These are phyloP conservation scores for Escovopsis weberi DNA, from an alignment of 2,329 filamentous ascomycete genomes.

Conservation along the genomic window DNA sequence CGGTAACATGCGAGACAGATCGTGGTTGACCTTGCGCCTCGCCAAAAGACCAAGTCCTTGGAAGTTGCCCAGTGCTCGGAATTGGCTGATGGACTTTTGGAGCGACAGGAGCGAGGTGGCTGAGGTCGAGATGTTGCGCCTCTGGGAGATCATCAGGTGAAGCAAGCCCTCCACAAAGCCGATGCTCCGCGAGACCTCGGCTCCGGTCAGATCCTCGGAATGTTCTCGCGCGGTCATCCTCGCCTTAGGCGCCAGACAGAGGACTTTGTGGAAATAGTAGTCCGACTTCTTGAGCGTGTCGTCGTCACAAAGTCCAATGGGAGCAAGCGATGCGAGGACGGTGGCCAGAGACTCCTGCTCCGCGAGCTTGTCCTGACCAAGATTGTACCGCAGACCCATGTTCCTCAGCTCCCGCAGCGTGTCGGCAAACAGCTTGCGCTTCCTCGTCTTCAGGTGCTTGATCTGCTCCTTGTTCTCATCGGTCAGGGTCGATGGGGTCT, in stretches of 20 bases:
- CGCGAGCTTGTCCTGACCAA: slow-evolving; percentile 57
- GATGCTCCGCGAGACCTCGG: slow-evolving; percentile 64
- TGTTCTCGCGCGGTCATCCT: slow-evolving; percentile 57
- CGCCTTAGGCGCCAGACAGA: slow-evolving; percentile 57
- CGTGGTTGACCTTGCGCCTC: slow-evolving; percentile 7
- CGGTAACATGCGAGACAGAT: slow-evolving; percentile 16
- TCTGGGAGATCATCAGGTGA: slow-evolving; percentile 47
- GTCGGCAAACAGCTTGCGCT: slow-evolving; percentile 81
- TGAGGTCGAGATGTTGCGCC: slow-evolving; percentile 30
- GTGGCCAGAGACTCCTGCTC: slow-evolving; percentile 57
- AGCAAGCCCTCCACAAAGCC: slow-evolving; percentile 82
- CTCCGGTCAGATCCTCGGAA: slow-evolving; percentile 69
- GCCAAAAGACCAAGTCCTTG: slow-evolving; percentile 11
- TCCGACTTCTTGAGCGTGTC: slow-evolving; percentile 31
- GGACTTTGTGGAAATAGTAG: slow-evolving; percentile 62
- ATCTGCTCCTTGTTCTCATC: slow-evolving; percentile 76
- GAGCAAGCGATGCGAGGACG: slow-evolving; percentile 47
- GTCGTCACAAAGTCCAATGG: slow-evolving; percentile 20
- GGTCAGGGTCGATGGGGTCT: slow-evolving; percentile 66
- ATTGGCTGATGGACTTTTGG: slow-evolving; percentile 20
- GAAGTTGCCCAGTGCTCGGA: slow-evolving; percentile 21
- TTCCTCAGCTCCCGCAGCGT: slow-evolving; percentile 66
- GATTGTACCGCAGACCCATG: slow-evolving; percentile 82
- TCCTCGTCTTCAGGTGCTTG: slow-evolving; percentile 81
- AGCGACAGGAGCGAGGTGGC: slow-evolving; percentile 25